Evolutionary conservation across 2,329 filamentous ascomycete genomes (phyloP).

Genomic region (Aureobasidium musti): DNA sequence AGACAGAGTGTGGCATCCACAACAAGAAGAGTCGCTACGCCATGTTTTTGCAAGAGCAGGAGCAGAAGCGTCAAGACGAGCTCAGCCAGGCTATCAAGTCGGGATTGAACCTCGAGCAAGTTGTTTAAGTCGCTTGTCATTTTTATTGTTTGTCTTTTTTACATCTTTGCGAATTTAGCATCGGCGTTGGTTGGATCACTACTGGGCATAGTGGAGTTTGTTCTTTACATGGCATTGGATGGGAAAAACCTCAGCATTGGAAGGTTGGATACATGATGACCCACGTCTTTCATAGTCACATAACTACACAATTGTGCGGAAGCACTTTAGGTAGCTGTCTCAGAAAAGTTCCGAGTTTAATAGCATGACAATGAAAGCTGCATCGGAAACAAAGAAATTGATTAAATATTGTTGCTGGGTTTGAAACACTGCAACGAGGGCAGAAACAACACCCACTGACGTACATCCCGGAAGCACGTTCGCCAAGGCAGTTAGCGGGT

Average conservation of each 20-base stretch:
- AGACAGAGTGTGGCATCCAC: slow-evolving; percentile 99
- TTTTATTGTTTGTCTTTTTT: slow-evolving; percentile 9
- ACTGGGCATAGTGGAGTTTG: slow-evolving; percentile 28
- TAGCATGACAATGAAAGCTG: not conserved
- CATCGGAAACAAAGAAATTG: not conserved
- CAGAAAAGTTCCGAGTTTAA: not conserved
- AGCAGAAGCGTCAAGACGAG: slow-evolving; percentile 65
- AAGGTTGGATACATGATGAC: slow-evolving; percentile 20
- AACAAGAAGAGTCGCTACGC: slow-evolving; percentile 95
- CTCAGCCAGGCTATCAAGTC: slow-evolving; percentile 44
- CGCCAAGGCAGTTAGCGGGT: slow-evolving; percentile 21
- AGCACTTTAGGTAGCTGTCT: not conserved
- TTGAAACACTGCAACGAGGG: not conserved
- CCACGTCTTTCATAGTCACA: slow-evolving; percentile 6
- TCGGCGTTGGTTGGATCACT: slow-evolving; percentile 44
- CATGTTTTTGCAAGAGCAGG: slow-evolving; percentile 74
- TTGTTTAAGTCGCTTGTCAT: slow-evolving; percentile 30
- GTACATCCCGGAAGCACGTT: slow-evolving; percentile 18
- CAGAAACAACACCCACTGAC: slow-evolving; percentile 5
- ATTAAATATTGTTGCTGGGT: not conserved
- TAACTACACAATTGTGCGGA: slow-evolving; percentile 8
- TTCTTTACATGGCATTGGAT: slow-evolving; percentile 22
- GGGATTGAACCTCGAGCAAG: slow-evolving; percentile 40
- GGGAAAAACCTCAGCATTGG: slow-evolving; percentile 25
- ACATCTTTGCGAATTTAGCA: slow-evolving; percentile 44